Conservation (phyloP, 352 stramenopile genomes). For the Globisporangium nagaii region DNA sequence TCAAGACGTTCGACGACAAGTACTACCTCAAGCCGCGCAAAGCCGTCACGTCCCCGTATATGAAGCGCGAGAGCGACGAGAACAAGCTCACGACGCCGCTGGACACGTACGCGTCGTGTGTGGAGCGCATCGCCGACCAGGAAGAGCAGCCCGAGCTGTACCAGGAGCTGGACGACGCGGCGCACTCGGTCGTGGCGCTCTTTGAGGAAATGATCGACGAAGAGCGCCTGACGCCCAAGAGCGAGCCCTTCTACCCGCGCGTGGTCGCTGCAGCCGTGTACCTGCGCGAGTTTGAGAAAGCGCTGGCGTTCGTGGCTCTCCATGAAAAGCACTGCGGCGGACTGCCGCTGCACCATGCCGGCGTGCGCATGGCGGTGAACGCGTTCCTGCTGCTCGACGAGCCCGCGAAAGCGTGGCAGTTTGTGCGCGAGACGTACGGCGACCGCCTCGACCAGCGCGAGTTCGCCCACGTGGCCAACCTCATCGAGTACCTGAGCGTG, state of each 20-base stretch:
- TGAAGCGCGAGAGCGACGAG: conserved; percentile 9
- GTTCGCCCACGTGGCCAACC: conserved; percentile 26
- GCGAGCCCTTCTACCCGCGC: conserved; percentile 36
- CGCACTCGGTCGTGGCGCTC: conserved; percentile 31
- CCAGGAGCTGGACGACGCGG: conserved; percentile 26
- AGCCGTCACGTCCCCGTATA: conserved; percentile 1
- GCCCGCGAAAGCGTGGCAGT: conserved; percentile 26
- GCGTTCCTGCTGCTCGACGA: conserved; percentile 47
- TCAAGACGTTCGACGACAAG: conserved; percentile 36
- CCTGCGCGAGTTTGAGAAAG: conserved; percentile 42
- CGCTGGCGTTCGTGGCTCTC: conserved; percentile 30
- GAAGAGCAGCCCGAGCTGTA: conserved; percentile 40
- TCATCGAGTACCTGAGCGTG: conserved; percentile 40
- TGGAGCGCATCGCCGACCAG: conserved; percentile 30
- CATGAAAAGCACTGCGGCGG: conserved; percentile 19
- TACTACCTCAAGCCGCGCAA: conserved; percentile 27
- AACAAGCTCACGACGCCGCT: conserved; percentile 20
- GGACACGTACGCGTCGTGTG: conserved; percentile 41
- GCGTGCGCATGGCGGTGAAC: conserved; percentile 53
- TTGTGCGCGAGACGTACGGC: conserved; percentile 32
- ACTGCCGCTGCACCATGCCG: conserved; percentile 23
- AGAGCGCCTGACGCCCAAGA: conserved; percentile 24
- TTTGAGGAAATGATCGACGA: conserved; percentile 65
- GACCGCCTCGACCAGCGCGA: conserved; percentile 17
- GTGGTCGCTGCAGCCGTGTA: conserved; percentile 50